Evolutionary conservation across 2,329 filamentous ascomycete species (phyloP).

Genomic region (Knufia petricola): DNA sequence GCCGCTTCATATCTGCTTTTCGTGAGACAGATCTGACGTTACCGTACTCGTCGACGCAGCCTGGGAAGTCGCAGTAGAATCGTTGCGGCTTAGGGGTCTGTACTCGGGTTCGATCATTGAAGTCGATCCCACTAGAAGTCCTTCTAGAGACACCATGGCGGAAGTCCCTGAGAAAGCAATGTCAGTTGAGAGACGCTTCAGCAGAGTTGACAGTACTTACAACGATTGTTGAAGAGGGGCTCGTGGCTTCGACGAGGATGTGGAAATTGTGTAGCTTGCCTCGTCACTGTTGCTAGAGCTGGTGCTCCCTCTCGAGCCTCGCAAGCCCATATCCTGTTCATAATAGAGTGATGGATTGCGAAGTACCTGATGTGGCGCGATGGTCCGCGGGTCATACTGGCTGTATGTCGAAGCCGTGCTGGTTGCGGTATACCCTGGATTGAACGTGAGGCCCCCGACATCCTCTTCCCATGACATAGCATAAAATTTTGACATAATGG

Average conservation of each 20-base stretch:
- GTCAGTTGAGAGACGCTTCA: not conserved
- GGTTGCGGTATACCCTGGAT: not conserved
- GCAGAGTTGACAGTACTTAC: not conserved
- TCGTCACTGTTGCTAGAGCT: not conserved
- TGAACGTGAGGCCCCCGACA: not conserved
- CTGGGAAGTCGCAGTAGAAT: slow-evolving; percentile 3
- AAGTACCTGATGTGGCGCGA: slow-evolving; percentile 1
- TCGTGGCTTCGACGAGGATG: no score
- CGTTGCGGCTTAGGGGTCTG: not conserved
- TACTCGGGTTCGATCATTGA: not conserved
- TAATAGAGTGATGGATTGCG: not conserved
- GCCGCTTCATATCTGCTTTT: slow-evolving; percentile 41
- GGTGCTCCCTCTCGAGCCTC: not conserved
- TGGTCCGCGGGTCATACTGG: no score
- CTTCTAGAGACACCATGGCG: not conserved
- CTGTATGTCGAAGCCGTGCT: not conserved
- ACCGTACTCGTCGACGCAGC: slow-evolving; percentile 22
- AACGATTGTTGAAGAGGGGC: not conserved
- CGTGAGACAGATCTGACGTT: slow-evolving; percentile 31
- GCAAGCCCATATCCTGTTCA: not conserved
- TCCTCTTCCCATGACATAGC: not conserved
- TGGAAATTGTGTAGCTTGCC: not conserved
- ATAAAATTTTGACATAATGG: not conserved
- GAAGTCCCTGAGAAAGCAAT: not conserved
- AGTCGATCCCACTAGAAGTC: not conserved